A percentile compares a stretch with the other conserved stretches of the same genome.
Evolutionary conservation across 345 rosid species (phyloP).

Genomic region (Boechera retrofracta): DNA sequence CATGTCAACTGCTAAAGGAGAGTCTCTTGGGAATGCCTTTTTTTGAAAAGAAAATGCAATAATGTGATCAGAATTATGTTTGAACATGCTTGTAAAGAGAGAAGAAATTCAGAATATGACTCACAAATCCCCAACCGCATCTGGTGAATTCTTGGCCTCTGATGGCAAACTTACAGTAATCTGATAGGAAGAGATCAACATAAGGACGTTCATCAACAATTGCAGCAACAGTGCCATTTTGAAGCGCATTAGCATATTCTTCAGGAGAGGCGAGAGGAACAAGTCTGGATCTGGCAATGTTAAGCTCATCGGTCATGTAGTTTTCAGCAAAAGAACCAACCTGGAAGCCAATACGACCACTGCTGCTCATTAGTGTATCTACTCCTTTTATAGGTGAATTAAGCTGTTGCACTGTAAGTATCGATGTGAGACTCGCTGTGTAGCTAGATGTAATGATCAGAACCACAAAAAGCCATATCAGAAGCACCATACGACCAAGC

Average conservation of each 20-base stretch:
- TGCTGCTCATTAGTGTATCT: conserved; percentile 67
- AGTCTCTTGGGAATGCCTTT: conserved; percentile 88
- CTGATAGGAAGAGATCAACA: conserved; percentile 74
- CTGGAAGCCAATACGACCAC: conserved; percentile 69
- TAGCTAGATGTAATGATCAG: conserved; percentile 86
- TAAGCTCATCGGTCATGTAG: conserved; percentile 73
- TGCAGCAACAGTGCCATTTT: conserved; percentile 73
- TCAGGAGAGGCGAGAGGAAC: conserved; percentile 80
- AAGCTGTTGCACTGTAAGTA: conserved; percentile 86
- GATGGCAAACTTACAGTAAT: conserved; percentile 66
- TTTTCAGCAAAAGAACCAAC: conserved; percentile 81
- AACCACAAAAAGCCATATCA: conserved; percentile 91
- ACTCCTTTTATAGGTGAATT: conserved; percentile 85
- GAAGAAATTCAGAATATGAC: conserved; percentile 43
- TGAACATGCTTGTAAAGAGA: neutral
- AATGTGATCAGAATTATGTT: conserved; percentile 18
- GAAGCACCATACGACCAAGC: conserved; percentile 80
- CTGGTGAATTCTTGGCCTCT: conserved; percentile 85
- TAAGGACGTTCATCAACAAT: conserved; percentile 83
- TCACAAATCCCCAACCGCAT: conserved; percentile 92
- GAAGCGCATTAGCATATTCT: conserved; percentile 73
- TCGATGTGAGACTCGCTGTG: conserved; percentile 92
- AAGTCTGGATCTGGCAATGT: conserved; percentile 76
- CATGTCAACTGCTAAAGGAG: conserved; percentile 86
- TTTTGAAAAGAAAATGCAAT: conserved; percentile 4